Evolutionary conservation across 2,329 filamentous ascomycete species (phyloP), one percentile per base, ranked within the genome.

Genomic region (Colletotrichum orchidophilum): DNA sequence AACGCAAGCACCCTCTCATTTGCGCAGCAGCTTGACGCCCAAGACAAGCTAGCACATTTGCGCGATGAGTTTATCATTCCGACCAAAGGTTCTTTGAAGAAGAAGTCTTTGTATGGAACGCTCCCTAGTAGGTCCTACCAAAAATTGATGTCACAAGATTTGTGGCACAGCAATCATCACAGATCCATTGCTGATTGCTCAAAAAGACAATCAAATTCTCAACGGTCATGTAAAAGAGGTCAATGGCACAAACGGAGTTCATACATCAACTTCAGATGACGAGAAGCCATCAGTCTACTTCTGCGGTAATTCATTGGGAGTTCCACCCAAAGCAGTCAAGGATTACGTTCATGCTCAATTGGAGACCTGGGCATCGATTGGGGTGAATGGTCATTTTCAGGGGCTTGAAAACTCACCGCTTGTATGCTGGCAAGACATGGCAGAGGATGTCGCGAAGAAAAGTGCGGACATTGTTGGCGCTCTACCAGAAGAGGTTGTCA

Each of bases 361-460:
- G 1, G 88, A 92, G 73, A 94, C 94, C 3, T 97, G 95, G 95
- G 92, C 92, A 0, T 92, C 91, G 0, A 92, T 96, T 74, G 95
- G 92, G 21, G 95, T 97, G 26, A 91, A 92, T 50, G 95, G 95
- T 0, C 95, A 97, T 83, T 97, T 97, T 80, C 87, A 86, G 9
- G 81, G 88, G 1, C 86, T 95, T 60, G 87, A 88, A 1, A 90
- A 93, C 77, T 92, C 92, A 13, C 87, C 91, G 2, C 83, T 95
- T 9, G 86, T 88, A 2, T 87, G 91, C 29, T 97, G 94, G 90
- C 87, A 97, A 74, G 88, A 96, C 78, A 89, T 96, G 70, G 93
- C 95, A 49, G 93, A 93, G 73, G 90, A 91, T 67, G 92, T 93
- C 35, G 90, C 93, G 31, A 85, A 85, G 61, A 87, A 92, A 76